A percentile compares a stretch with the other conserved stretches of the same genome.
Evolutionary conservation across 192 early-diverging fungal genomes (phyloP).

Genomic region (Chytriomyces sp.): DNA sequence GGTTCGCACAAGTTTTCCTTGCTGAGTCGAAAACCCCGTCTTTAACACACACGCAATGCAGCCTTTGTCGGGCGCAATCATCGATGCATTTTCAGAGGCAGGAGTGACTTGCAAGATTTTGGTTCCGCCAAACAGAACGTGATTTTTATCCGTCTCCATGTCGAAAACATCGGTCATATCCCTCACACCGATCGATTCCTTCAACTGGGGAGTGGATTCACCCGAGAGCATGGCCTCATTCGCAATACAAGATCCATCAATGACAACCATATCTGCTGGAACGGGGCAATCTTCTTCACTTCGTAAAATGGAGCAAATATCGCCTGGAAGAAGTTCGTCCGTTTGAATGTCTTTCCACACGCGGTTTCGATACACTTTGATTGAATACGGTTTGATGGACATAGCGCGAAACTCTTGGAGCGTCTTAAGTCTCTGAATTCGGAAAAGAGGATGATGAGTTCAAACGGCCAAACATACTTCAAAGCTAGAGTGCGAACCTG

Average conservation of each 20-base stretch:
- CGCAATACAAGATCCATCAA: constrained; percentile 94
- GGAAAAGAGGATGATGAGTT: not conserved
- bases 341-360: constrained; percentile 81
- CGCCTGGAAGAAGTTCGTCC: constrained; percentile 91
- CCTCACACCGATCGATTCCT: constrained; percentile 85
- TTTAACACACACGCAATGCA: constrained; percentile 89
- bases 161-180: constrained; percentile 80
- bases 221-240: constrained; percentile 99
- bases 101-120: constrained; percentile 96
- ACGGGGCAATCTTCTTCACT: constrained; percentile 90
- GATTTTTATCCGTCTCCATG: constrained; percentile 82
- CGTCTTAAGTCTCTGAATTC: constrained; percentile 82
- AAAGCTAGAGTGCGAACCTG: constrained; percentile 58
- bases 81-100: constrained; percentile 29
- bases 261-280: constrained; percentile 92
- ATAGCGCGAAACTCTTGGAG: constrained; percentile 96
- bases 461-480: not conserved
- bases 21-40: constrained; percentile 96
- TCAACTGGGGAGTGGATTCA: constrained; percentile 97
- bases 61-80: constrained; percentile 82
- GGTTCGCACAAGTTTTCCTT: constrained; percentile 98
- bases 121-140: constrained; percentile 95
- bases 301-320: constrained; percentile 90
- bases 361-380: constrained; percentile 79
- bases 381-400: constrained; percentile 87